Conservation (phyloP, 2,329 filamentous ascomycete species). For the Akanthomyces muscarius region DNA sequence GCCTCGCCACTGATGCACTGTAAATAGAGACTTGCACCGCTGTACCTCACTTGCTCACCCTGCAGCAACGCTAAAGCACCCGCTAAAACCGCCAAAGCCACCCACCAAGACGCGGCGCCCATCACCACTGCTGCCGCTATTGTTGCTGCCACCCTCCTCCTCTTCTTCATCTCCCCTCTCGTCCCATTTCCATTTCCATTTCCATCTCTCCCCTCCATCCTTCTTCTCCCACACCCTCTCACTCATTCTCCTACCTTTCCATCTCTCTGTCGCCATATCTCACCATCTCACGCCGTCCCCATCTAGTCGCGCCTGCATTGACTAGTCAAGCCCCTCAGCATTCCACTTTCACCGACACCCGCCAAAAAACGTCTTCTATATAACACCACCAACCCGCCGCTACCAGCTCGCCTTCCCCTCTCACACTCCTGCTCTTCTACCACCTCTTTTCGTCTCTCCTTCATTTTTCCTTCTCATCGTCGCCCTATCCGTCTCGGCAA, state of each 20-base stretch:
- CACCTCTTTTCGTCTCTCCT: not conserved
- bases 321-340: conserved; percentile 1
- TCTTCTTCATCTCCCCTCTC: not conserved
- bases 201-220: not conserved
- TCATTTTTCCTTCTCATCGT: not conserved
- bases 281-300: conserved; percentile 2
- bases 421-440: conserved; percentile 2
- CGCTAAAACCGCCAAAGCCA: not conserved
- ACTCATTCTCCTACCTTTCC: not conserved
- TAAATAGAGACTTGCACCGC: not conserved
- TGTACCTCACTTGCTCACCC: not conserved
- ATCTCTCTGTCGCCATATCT: not conserved
- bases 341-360: conserved; percentile 8
- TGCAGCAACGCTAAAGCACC: not conserved
- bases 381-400: conserved; percentile 1
- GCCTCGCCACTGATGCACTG: not conserved
- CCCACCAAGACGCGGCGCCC: not conserved
- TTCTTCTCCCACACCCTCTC: not conserved
- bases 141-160: not conserved
- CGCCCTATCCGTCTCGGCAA: not conserved
- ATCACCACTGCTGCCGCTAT: not conserved
- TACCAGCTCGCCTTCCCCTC: not conserved
- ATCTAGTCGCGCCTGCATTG: not conserved
- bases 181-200: not conserved
- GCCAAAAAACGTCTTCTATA: conserved; percentile 9